Evolutionary conservation across 2,329 filamentous ascomycete species (phyloP).

Genomic region (Aspergillus fructus): DNA sequence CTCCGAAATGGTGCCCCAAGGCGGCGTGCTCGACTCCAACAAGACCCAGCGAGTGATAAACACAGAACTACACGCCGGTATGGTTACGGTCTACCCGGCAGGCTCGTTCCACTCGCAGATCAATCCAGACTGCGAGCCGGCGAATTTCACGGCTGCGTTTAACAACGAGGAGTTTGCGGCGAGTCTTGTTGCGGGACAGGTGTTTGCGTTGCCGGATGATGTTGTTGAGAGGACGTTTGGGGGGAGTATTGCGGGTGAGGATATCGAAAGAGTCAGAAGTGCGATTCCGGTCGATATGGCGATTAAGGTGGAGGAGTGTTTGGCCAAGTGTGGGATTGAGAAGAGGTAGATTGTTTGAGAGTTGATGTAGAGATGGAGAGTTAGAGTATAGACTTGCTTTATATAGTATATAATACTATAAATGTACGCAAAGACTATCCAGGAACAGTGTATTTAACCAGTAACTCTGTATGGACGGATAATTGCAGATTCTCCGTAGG

Average conservation of each 20-base stretch:
- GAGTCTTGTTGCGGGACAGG: constrained; percentile 19
- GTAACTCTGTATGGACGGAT: no score
- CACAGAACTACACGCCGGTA: constrained; percentile 17
- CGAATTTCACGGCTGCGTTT: constrained; percentile 26
- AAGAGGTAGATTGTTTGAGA: constrained; percentile 8
- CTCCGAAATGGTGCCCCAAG: constrained; percentile 23
- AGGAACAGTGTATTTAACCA: no score
- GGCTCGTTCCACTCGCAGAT: constrained; percentile 28
- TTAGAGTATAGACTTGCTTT: no score
- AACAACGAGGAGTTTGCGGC: constrained; percentile 23
- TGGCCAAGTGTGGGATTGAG: constrained; percentile 24
- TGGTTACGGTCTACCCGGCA: constrained; percentile 25
- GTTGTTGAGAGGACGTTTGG: constrained; percentile 21
- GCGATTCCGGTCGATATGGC: constrained; percentile 18
- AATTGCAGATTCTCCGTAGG: no score
- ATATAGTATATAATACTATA: no score
- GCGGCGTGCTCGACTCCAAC: constrained; percentile 13
- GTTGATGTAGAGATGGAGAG: neutral
- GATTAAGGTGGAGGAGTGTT: constrained; percentile 25
- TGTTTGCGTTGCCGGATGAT: constrained; percentile 21
- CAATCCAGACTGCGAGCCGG: constrained; percentile 26
- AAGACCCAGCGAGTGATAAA: constrained; percentile 20
- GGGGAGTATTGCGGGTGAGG: constrained; percentile 21
- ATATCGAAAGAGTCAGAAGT: constrained; percentile 21
- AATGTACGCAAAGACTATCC: no score